Evolutionary conservation across 768 basidiomycete genomes (phyloP), one percentile per base, ranked within the genome.

Genomic region (Mycena belliarum): DNA sequence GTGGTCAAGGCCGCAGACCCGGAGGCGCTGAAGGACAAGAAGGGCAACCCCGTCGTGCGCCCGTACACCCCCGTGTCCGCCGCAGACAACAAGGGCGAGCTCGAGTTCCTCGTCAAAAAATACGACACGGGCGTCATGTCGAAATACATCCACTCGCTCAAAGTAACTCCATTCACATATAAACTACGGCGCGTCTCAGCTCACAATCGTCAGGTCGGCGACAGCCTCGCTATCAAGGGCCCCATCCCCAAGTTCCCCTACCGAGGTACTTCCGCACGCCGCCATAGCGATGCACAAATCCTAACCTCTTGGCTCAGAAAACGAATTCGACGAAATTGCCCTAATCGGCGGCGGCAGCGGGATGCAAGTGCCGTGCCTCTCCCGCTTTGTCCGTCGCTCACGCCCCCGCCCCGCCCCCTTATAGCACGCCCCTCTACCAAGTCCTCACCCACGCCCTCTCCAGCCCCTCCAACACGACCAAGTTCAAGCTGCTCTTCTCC

Each of bases 331-430:
- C 21, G 79, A 94, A 64, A 87, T 97, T 52, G 90, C 88, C 14
- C 79, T 95, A 65, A 92, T 98, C 65, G 93, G 92, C 32, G 97
- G 97, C 51, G 97, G 97, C 52, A 89, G 86, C 63, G 97, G 97
- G 70, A 93, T 98, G 88, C 89, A 66, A 65, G 86, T 75, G 32
- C 16, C 10, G 9, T 10, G 32, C 12, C 18, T 4, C 28, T 26
- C 38, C n/a, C n/a, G n/a, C n/a, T n/a, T n/a, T n/a, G n/a, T n/a
- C n/a, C n/a, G n/a, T n/a, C n/a, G n/a, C n/a, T n/a, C n/a, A n/a
- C n/a, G n/a, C n/a, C n/a, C n/a, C n/a, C n/a, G n/a, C n/a, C 66
- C 28, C 46, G 44, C 35, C 8, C 29, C 29, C 14, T 14, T 14
- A 32, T 65, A 93, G 89, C 60, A 89, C 92, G 10, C 92, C 92